These are phyloP conservation scores for Pythium plurisporium DNA, from an alignment of 352 stramenopile genomes.

Conservation along the genomic window DNA sequence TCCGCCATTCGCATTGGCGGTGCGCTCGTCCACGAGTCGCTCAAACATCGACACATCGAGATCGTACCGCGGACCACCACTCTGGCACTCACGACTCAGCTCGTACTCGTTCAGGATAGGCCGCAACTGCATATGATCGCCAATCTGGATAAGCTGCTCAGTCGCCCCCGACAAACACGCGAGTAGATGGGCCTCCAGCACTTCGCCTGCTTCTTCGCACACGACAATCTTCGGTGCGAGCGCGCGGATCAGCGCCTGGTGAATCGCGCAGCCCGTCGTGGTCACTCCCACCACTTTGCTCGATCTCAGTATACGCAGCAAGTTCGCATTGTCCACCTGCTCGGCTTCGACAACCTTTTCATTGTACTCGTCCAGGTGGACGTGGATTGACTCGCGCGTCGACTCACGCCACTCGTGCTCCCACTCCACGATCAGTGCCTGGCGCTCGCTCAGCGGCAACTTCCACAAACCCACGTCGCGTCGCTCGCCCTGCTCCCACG, in stretches of 20 bases:
- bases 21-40: constrained; percentile 39
- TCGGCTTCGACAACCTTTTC: constrained; percentile 30
- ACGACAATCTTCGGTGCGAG: constrained; percentile 70
- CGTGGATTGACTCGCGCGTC: constrained; percentile 13
- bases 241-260: constrained; percentile 53
- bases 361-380: constrained; percentile 10
- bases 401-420: constrained; percentile 35
- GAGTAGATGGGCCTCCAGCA: constrained; percentile 71
- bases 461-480: background rate
- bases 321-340: constrained; percentile 22
- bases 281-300: constrained; percentile 79
- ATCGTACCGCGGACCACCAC: constrained; percentile 44
- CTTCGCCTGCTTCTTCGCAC: constrained; percentile 86
- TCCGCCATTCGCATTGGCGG: too few species aligned
- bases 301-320: constrained; percentile 19
- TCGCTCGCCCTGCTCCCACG: background rate
- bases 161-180: constrained; percentile 51
- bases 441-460: background rate
- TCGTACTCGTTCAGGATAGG: constrained; percentile 72
- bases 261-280: constrained; percentile 74
- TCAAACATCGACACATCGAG: constrained; percentile 86
- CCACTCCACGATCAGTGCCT: constrained; percentile 29
- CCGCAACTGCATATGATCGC: constrained; percentile 83
- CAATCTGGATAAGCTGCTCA: constrained; percentile 86
- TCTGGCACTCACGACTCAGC: constrained; percentile 43